Conservation (phyloP, 2,329 filamentous ascomycete genomes). For the Colletotrichum noveboracense region DNA sequence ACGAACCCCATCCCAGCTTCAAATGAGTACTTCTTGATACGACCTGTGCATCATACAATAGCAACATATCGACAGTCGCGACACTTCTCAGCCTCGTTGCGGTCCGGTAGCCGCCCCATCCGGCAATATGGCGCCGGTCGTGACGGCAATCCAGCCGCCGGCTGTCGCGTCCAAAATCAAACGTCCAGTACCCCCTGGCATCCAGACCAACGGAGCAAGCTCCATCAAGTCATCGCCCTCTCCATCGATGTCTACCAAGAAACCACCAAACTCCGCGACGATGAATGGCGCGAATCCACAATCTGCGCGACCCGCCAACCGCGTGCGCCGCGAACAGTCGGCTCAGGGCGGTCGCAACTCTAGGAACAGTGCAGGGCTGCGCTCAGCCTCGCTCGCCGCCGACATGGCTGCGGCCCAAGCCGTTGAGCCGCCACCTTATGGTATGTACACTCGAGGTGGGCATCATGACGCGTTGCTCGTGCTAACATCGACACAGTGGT, state of each 20-base stretch:
- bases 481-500: slow-evolving; percentile 58
- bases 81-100: neutral
- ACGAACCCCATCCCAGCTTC: neutral
- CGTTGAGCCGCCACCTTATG: slow-evolving; percentile 56
- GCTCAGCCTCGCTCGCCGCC: slow-evolving; percentile 52
- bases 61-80: neutral
- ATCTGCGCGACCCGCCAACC: slow-evolving; percentile 55
- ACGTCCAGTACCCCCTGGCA: slow-evolving; percentile 68
- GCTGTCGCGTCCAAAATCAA: slow-evolving; percentile 66
- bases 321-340: slow-evolving; percentile 62
- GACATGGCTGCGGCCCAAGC: slow-evolving; percentile 43
- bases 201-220: slow-evolving; percentile 68
- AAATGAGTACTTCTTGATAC: slow-evolving; percentile 13
- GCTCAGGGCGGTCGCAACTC: slow-evolving; percentile 52
- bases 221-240: slow-evolving; percentile 65
- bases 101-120: slow-evolving; percentile 6
- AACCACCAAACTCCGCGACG: slow-evolving; percentile 49
- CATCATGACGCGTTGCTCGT: neutral
- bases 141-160: slow-evolving; percentile 49
- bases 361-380: slow-evolving; percentile 55
- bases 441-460: slow-evolving; percentile 39
- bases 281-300: slow-evolving; percentile 46
- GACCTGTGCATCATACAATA: neutral
- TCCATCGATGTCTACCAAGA: slow-evolving; percentile 61
- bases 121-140: slow-evolving; percentile 59